Conservation (phyloP, 148 eudicot species). For the Linanthus parryae region DNA sequence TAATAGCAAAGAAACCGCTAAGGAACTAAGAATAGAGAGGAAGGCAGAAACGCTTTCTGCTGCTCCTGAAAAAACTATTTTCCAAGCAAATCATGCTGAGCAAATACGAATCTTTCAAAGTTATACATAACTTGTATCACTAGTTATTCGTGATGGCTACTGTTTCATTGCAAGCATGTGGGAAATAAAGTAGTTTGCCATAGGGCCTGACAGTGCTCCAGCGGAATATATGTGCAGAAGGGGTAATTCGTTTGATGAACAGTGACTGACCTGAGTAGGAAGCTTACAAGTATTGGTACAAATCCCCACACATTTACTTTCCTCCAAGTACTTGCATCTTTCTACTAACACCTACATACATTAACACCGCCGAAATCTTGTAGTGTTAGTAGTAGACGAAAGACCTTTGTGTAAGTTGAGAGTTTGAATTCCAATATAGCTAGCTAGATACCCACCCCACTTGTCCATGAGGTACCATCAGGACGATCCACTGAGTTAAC, state of each 20-base stretch:
- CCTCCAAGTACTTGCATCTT: slow-evolving; percentile 94
- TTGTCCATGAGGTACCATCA: slow-evolving; percentile 60
- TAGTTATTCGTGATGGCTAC: neutral
- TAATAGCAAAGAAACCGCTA: slow-evolving; percentile 4
- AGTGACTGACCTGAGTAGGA: slow-evolving; percentile 80
- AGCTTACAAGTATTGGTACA: slow-evolving; percentile 94
- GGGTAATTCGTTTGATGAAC: neutral
- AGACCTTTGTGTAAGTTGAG: too few species aligned
- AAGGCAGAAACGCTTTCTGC: too few species aligned
- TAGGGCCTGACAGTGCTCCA: neutral
- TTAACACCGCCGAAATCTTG: too few species aligned
- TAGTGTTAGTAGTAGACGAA: too few species aligned
- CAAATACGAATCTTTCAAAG: neutral
- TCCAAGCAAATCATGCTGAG: neutral
- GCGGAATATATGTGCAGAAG: neutral
- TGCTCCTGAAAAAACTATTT: too few species aligned
- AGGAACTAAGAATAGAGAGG: too few species aligned
- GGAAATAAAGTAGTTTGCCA: neutral
- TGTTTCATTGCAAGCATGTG: neutral
- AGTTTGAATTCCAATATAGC: too few species aligned
- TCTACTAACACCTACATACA: slow-evolving; percentile 72
- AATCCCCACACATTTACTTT: slow-evolving; percentile 92
- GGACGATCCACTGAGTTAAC: slow-evolving; percentile 74
- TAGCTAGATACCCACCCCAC: too few species aligned
- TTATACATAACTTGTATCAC: neutral